phyloP scores from a whole-genome alignment of 768 basidiomycete genomes.

The Leccinum variicolor region DNA sequence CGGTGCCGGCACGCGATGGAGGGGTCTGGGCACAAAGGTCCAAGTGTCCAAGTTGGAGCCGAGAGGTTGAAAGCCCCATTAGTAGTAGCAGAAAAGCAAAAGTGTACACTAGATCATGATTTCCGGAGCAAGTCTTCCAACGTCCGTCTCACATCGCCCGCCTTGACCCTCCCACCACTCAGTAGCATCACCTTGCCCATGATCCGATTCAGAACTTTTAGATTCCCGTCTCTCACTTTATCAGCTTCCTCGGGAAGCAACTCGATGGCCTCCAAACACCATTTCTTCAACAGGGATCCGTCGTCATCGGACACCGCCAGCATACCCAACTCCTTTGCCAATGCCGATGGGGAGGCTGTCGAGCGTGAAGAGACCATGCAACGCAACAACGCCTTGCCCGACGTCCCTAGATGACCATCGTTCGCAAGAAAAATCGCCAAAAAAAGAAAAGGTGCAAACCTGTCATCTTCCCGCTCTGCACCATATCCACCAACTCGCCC shows the following conservation, averaged over 20 bases:
- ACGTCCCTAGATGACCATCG: conserved; percentile 50
- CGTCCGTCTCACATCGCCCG: conserved; percentile 49
- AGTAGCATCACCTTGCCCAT: conserved; percentile 67
- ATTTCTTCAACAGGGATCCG: conserved; percentile 40
- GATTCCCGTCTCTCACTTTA: conserved; percentile 64
- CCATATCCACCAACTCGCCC: conserved; percentile 74
- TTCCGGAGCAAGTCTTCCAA: conserved; percentile 45
- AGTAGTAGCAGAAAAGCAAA: background rate
- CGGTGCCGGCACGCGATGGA: conserved; percentile 81
- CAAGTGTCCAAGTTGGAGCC: conserved; percentile 43
- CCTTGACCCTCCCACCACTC: conserved; percentile 77
- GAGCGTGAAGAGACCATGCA: conserved; percentile 53
- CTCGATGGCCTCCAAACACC: conserved; percentile 65
- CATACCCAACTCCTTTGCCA: conserved; percentile 52
- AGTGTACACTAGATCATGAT: conserved; percentile 4
- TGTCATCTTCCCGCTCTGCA: conserved; percentile 64
- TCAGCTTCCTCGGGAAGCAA: conserved; percentile 64
- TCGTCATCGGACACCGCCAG: conserved; percentile 36
- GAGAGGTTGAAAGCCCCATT: conserved; percentile 5
- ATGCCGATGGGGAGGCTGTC: conserved; percentile 34
- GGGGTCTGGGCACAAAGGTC: conserved; percentile 65
- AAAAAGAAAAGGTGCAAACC: conserved; percentile 38
- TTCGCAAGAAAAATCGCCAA: background rate
- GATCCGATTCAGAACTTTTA: conserved; percentile 61
- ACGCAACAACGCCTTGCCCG: conserved; percentile 74